A percentile compares a stretch with the other conserved stretches of the same genome.
These are phyloP conservation scores for Lichtheimia ornata DNA, from an alignment of 371 early-diverging fungal genomes.

Conservation along the genomic window DNA sequence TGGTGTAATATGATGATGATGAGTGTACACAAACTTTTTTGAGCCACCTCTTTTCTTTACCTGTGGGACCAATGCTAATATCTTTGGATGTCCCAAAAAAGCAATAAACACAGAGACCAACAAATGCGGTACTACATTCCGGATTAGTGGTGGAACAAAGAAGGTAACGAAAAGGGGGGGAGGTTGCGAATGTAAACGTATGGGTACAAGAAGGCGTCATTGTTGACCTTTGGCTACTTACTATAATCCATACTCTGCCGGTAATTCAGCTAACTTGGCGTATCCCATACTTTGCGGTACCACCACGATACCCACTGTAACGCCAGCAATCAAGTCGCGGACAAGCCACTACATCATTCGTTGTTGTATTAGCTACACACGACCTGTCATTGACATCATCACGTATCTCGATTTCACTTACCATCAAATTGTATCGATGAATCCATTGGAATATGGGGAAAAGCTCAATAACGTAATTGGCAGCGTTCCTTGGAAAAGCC, in stretches of 20 bases:
- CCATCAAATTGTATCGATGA: slow-evolving; percentile 63
- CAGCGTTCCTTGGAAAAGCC: slow-evolving; percentile 29
- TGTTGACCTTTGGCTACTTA: slow-evolving; percentile 30
- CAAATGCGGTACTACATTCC: slow-evolving; percentile 52
- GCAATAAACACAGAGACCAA: slow-evolving; percentile 78
- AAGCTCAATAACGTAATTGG: slow-evolving; percentile 36
- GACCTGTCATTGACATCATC: no score
- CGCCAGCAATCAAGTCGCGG: slow-evolving; percentile 85
- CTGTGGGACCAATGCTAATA: slow-evolving; percentile 85
- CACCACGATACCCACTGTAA: slow-evolving; percentile 84
- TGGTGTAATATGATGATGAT: background rate
- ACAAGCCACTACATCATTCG: slow-evolving; percentile 61
- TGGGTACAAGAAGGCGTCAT: background rate
- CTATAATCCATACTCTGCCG: slow-evolving; percentile 88
- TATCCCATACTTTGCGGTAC: slow-evolving; percentile 88
- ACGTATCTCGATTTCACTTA: background rate
- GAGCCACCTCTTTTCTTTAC: slow-evolving; percentile 14
- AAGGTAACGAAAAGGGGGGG: no score
- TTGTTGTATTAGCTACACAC: no score
- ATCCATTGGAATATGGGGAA: slow-evolving; percentile 78
- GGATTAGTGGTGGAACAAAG: background rate
- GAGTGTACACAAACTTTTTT: background rate
- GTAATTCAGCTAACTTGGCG: slow-evolving; percentile 79
- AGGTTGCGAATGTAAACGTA: background rate
- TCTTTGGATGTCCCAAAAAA: slow-evolving; percentile 86